Evolutionary conservation across 1,139 yeast genomes (phyloP), one percentile per base, ranked within the genome.

Genomic region (Candida tetrigidarum): DNA sequence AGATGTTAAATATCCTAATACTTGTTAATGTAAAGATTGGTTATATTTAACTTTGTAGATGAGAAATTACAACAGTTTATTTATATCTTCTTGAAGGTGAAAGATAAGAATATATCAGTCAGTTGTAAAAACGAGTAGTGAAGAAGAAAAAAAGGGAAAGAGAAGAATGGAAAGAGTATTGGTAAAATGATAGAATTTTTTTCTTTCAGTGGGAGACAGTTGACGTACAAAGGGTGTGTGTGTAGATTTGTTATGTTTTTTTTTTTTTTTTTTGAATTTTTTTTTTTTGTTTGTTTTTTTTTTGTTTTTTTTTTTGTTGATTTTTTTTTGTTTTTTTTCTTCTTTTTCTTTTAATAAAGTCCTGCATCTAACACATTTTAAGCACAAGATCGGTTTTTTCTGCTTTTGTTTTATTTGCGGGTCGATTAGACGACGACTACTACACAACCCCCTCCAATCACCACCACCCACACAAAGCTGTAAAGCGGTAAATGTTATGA

Each of bases 1-100:
- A 10, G 35, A 18, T 18, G 35, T 16, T 32, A 32, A 32, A 32
- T 32, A 32, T 32, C 35, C 35, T 32, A 32, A 32, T 32, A 32
- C 35, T 32, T 32, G 20, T 32, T 18, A n/a, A 6, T 18, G 14
- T 28, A 16, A 32, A 32, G 35, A 32, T 32, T 32, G 35, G 35
- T 32, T 32, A 32, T 32, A 32, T 32, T 32, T 32, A 32, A 32
- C 35, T n/a, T 28, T 12, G 14, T n/a, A n/a, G 8, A 10, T n/a
- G 16, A 15, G 14, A 5, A 6, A 15, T 6, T 28, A 6, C n/a
- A n/a, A n/a, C n/a, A n/a, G n/a, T n/a, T n/a, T n/a, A n/a, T n/a
- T n/a, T n/a, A n/a, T n/a, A n/a, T n/a, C n/a, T n/a, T n/a, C n/a
- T n/a, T n/a, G n/a, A n/a, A n/a, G n/a, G n/a, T n/a, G n/a, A n/a